These are phyloP conservation scores for Spathaspora sp. DNA, from an alignment of 1,139 yeast species.

Conservation along the genomic window DNA sequence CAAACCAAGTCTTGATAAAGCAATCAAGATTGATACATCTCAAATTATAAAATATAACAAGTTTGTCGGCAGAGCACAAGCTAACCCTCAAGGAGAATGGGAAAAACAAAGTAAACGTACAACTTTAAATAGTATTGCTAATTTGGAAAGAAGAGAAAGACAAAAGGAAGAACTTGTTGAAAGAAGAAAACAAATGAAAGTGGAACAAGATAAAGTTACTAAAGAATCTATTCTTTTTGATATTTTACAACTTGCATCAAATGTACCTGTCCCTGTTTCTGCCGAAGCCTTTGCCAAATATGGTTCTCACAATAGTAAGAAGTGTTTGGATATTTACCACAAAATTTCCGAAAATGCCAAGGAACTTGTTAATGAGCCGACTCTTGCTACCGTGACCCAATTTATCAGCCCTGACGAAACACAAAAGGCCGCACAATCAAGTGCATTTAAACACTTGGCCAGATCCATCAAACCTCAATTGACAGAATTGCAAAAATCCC, in stretches of 20 bases:
- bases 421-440: constrained; percentile 37
- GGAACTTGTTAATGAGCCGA: constrained; percentile 21
- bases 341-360: constrained; percentile 29
- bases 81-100: constrained; percentile 62
- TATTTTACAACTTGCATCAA: constrained; percentile 24
- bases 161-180: constrained; percentile 21
- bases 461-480: constrained; percentile 54
- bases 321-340: constrained; percentile 32
- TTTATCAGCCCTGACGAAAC: constrained; percentile 11
- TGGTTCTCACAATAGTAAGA: constrained; percentile 26
- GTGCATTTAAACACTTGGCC: constrained; percentile 39
- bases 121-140: constrained; percentile 33
- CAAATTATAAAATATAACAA: constrained; percentile 78
- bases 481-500: constrained; percentile 52
- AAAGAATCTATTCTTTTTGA: constrained; percentile 47
- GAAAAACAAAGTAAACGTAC: constrained; percentile 43
- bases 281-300: constrained; percentile 21
- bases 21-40: constrained; percentile 65
- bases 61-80: constrained; percentile 58
- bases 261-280: constrained; percentile 22
- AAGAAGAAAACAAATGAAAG: constrained; percentile 33
- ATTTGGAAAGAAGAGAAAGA: constrained; percentile 26
- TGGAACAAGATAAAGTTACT: constrained; percentile 40
- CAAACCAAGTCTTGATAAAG: constrained; percentile 72
- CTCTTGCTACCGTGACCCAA: constrained; percentile 3